Evolutionary conservation across 495 filamentous ascomycete species (phyloP).

Genomic region (Aspergillus leporis): DNA sequence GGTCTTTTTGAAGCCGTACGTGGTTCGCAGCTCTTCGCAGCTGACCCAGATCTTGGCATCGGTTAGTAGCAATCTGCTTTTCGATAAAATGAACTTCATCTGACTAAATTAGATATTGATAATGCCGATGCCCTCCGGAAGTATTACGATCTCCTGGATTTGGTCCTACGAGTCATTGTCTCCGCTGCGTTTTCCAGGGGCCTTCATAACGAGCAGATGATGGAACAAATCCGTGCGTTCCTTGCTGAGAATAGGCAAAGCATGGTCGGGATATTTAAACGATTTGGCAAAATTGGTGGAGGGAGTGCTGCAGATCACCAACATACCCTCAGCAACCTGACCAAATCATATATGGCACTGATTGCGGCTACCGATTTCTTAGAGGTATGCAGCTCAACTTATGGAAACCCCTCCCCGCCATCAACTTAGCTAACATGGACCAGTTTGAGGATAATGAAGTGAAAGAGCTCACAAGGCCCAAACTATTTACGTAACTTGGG

Average conservation of each 20-base stretch:
- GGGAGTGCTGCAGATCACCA: constrained; percentile 38
- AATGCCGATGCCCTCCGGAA: constrained; percentile 69
- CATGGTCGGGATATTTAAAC: constrained; percentile 88
- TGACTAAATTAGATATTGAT: constrained; percentile 54
- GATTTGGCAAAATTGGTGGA: constrained; percentile 76
- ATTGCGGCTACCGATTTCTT: constrained; percentile 61
- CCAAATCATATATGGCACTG: constrained; percentile 61
- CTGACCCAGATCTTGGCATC: constrained; percentile 89
- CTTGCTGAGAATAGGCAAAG: constrained; percentile 74
- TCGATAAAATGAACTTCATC: background rate
- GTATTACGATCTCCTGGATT: constrained; percentile 80
- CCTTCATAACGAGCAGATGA: constrained; percentile 71
- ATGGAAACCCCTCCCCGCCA: background rate
- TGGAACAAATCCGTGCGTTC: constrained; percentile 74
- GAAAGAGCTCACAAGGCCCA: constrained; percentile 30
- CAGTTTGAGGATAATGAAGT: constrained; percentile 47
- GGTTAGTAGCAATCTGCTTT: constrained; percentile 47
- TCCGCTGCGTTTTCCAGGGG: constrained; percentile 77
- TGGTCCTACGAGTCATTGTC: constrained; percentile 79
- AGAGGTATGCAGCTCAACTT: constrained; percentile 46
- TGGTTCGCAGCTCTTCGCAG: constrained; percentile 77
- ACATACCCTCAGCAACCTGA: constrained; percentile 49
- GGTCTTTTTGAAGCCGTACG: constrained; percentile 85
- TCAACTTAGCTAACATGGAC: background rate
- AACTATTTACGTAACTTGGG: constrained; percentile 40